phyloP scores from a whole-genome alignment of 2,329 filamentous ascomycete species.

The Hymenoscyphus fructigenus region DNA sequence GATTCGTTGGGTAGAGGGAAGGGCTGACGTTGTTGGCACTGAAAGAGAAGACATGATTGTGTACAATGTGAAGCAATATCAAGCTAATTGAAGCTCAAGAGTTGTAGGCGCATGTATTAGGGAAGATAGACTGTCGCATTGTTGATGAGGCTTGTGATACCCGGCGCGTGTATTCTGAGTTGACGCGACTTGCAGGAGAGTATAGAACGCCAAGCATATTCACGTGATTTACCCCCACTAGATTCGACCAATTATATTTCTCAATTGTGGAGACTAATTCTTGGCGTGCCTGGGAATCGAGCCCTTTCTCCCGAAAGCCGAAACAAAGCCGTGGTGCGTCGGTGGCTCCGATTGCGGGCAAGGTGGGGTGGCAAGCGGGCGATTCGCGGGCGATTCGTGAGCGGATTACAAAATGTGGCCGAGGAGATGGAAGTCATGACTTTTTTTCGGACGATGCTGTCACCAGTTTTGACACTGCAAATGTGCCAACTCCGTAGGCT shows the following conservation, averaged over 20 bases:
- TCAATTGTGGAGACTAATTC: not conserved
- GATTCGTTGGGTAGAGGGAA: conserved; percentile 70
- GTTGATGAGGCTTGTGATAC: not conserved
- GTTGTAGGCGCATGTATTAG: not conserved
- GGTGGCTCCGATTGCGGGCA: not conserved
- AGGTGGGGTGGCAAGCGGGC: not conserved
- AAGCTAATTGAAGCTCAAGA: not conserved
- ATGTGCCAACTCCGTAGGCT: not conserved
- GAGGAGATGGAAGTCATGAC: conserved; percentile 6
- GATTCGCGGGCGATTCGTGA: not conserved
- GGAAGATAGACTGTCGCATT: not conserved
- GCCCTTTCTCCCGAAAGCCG: not conserved
- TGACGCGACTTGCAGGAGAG: not conserved
- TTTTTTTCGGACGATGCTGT: not conserved
- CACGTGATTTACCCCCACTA: not conserved
- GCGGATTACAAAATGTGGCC: not conserved
- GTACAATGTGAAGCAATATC: not conserved
- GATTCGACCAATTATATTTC: not conserved
- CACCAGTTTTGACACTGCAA: not conserved
- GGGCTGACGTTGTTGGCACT: conserved; percentile 68
- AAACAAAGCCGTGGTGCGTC: not conserved
- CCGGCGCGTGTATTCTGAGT: not conserved
- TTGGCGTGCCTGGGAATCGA: not conserved
- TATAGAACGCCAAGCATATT: not conserved
- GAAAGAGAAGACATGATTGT: conserved; percentile 45